Base-by-base conservation (phyloP, 495 filamentous ascomycete genomes). In the Jackrogersella multiformis region DNA sequence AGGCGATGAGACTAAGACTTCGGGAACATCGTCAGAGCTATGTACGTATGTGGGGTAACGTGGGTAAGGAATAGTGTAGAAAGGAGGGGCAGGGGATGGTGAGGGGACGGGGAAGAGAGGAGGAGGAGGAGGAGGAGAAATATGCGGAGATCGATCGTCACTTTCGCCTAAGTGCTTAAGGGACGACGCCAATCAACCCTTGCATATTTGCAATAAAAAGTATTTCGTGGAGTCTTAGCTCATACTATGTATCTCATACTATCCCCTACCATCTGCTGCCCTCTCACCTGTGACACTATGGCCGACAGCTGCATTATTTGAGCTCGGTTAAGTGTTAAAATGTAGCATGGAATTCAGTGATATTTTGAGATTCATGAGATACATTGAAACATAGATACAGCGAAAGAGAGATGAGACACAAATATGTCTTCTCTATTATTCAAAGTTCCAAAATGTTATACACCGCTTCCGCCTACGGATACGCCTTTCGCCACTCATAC, bases 121-220 rank as follows among this genome's bases (percentile, higher is more conserved):
- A 41, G 39, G 26, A 18, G 23, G 9, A 26, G 45, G 44, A 23
- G 23, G 46, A 10, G 39, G 44, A 52, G 41, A 64, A 34, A 45
- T n/a, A 7, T 44, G 56, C 30, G 49, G 64, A 49, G 30, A 34
- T n/a, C 20, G 24, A 9, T n/a, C 18, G 39, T 13, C 26, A 45
- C 41, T 38, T 41, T 57, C 18, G 18, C 24, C 46, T 54, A 54
- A 38, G 30, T 62, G 49, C 48, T 18, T 54, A 54, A 30, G 34
- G 36, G 52, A 46, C 7, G 15, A 21, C 26, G 34, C 64, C 64
- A 68, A 68, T 68, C 44, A 39, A 18, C 10, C 28, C 10, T 32
- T 44, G 28, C 20, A 46, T 41, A 68, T 68, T 68, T 68, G 36
- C 53, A 68, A 68, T 67, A 36, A 56, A 44, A 4, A 16, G 13